A percentile compares a stretch with the other conserved stretches of the same genome.
Conservation (phyloP, 768 basidiomycete species). For the Phlebiopsis flavidoalba region DNA sequence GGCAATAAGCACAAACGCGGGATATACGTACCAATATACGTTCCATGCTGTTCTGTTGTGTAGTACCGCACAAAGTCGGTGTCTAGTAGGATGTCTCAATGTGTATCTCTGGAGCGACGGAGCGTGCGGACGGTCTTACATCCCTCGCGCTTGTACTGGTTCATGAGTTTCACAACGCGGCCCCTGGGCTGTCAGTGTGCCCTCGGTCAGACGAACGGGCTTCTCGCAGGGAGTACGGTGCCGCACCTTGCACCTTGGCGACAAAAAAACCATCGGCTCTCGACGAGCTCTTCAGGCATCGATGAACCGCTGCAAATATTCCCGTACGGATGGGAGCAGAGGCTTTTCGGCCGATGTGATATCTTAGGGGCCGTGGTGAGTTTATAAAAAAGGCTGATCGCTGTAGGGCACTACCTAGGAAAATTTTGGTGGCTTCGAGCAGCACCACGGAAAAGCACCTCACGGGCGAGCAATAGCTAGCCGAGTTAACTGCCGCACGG, state of each 20-base stretch:
- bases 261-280: constrained; percentile 37
- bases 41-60: constrained; percentile 57
- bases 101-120: not conserved
- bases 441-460: constrained; percentile 53
- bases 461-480: constrained; percentile 46
- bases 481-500: constrained; percentile 51
- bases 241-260: constrained; percentile 43
- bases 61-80: constrained; percentile 47
- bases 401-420: constrained; percentile 31
- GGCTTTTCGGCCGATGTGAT: constrained; percentile 45
- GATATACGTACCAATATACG: constrained; percentile 28
- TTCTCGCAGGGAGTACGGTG: not conserved
- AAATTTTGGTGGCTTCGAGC: constrained; percentile 50
- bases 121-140: constrained; percentile 35
- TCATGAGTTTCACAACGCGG: constrained; percentile 56
- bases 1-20: too few relatives aligned
- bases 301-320: constrained; percentile 48
- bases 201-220: not conserved
- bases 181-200: constrained; percentile 41
- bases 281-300: constrained; percentile 40
- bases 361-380: constrained; percentile 9
- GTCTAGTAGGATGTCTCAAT: constrained; percentile 27
- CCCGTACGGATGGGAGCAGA: constrained; percentile 47
- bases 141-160: constrained; percentile 46
- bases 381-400: not conserved